A percentile compares a stretch with the other conserved stretches of the same genome.
These are phyloP conservation scores for Obba rivulosa DNA, from an alignment of 768 basidiomycete genomes.

Conservation along the genomic window DNA sequence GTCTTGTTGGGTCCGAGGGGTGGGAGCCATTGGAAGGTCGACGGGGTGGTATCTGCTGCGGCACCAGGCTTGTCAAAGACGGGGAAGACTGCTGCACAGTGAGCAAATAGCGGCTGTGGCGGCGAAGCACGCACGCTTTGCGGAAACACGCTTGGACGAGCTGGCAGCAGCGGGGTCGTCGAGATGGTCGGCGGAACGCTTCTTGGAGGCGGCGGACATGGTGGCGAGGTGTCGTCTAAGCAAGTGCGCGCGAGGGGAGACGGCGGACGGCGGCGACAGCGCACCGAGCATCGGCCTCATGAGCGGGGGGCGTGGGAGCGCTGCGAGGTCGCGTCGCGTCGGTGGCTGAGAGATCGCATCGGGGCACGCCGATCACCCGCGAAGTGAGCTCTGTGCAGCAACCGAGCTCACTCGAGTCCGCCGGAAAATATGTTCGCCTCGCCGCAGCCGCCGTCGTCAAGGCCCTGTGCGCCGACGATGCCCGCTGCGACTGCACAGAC, in stretches of 20 bases:
- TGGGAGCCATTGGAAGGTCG: constrained; percentile 28
- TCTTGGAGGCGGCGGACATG: constrained; percentile 2
- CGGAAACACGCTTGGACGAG: constrained; percentile 2
- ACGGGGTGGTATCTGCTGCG: neutral
- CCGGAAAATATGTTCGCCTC: too few relatives aligned
- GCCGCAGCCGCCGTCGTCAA: too few relatives aligned
- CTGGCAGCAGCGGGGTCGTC: neutral
- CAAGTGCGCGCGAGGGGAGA: constrained; percentile 4
- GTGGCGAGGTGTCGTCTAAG: neutral
- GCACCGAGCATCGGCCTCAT: too few relatives aligned
- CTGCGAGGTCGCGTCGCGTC: neutral
- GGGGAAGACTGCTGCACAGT: constrained; percentile 19
- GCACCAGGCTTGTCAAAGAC: constrained; percentile 21
- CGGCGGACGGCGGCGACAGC: neutral
- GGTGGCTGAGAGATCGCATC: neutral
- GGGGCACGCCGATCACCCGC: too few relatives aligned
- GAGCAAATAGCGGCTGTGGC: neutral
- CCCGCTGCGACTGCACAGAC: too few relatives aligned
- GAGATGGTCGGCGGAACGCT: constrained; percentile 13
- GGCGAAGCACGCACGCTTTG: neutral
- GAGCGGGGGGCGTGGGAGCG: neutral
- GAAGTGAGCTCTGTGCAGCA: too few relatives aligned
- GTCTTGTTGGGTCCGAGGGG: constrained; percentile 26
- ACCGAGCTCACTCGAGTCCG: too few relatives aligned
- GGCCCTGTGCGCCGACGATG: too few relatives aligned